Evolutionary conservation across 1,284 basidiomycete species (phyloP), one percentile per base, ranked within the genome.

Genomic region (Trichosporon inkin): DNA sequence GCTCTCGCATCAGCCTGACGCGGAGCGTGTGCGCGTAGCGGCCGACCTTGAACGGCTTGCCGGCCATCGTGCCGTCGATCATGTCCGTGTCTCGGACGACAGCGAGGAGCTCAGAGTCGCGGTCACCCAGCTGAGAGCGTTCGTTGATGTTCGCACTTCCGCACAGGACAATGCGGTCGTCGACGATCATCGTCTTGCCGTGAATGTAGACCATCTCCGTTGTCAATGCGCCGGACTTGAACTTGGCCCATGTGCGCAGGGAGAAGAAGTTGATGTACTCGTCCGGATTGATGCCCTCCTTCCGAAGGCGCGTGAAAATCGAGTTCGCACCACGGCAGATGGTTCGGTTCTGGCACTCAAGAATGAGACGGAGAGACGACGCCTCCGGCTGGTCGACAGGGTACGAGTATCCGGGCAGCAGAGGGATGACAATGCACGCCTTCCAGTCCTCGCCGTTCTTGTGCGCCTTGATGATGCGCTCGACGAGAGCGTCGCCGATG

Each of bases 121-220:
- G 87, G 76, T 99, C 95, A 38, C 95, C 95, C 20, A 92, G 84
- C 75, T 93, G 91, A 34, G 91, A 95, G 35, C 95, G 86, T 77
- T 99, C 95, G 74, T 99, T 99, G 82, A 99, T 95, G 75, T 99
- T 99, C 17, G 95, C 95, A 60, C 93, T 96, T n/a, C 95, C 95
- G 68, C 97, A 97, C 66, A 99, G 92, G n/a, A 88, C 94, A 44
- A 96, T 82, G 35, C 77, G 87, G 72, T 99, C 95, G 74, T 99
- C 96, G 10, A 98, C 92, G 57, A 99, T 88, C 81, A 95, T 94
- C 28, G 76, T 78, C 65, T 92, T 92, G 55, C 84, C 89, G 73
- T 94, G 92, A 63, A 94, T 91, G 75, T 95, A 94, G 16, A 94
- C 87, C 80, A 92, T 88, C 76, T 98, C 95, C 1, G 93, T 96